These are phyloP conservation scores for Prosopis cineraria DNA, from an alignment of 306 rosid genomes.

Conservation along the genomic window DNA sequence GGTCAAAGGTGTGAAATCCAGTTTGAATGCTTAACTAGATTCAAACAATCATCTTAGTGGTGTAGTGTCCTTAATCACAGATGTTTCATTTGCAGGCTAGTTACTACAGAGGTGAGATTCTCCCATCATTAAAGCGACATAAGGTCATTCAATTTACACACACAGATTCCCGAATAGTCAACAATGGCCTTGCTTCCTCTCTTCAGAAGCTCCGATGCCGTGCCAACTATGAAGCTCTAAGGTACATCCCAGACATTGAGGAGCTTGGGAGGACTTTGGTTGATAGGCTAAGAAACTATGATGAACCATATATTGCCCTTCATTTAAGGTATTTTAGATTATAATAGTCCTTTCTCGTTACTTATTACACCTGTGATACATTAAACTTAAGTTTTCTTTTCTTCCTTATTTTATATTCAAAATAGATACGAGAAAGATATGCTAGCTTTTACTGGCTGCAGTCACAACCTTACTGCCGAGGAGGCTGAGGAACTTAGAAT, in stretches of 20 bases:
- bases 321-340: conserved; percentile 78
- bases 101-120: conserved; percentile 85
- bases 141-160: conserved; percentile 81
- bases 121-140: conserved; percentile 62
- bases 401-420: conserved; percentile 3
- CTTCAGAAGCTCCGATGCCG: conserved; percentile 92
- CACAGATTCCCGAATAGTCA: conserved; percentile 88
- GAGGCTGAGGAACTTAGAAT: conserved; percentile 74
- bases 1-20: conserved; percentile 80
- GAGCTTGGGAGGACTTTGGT: conserved; percentile 78
- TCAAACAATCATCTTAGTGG: not conserved
- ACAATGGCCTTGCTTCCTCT: conserved; percentile 81
- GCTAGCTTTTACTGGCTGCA: conserved; percentile 99
- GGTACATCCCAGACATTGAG: conserved; percentile 75
- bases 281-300: conserved; percentile 66
- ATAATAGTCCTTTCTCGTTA: not conserved
- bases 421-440: conserved; percentile 97
- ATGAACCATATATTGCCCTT: conserved; percentile 82
- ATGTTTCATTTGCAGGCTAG: conserved; percentile 72
- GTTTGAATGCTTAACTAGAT: not conserved
- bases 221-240: conserved; percentile 84
- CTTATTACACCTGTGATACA: not conserved
- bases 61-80: conserved; percentile 37
- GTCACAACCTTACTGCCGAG: conserved; percentile 73
- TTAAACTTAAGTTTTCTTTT: not conserved